These are phyloP conservation scores for Lactarius akahatsu DNA, from an alignment of 768 basidiomycete species.

Conservation along the genomic window DNA sequence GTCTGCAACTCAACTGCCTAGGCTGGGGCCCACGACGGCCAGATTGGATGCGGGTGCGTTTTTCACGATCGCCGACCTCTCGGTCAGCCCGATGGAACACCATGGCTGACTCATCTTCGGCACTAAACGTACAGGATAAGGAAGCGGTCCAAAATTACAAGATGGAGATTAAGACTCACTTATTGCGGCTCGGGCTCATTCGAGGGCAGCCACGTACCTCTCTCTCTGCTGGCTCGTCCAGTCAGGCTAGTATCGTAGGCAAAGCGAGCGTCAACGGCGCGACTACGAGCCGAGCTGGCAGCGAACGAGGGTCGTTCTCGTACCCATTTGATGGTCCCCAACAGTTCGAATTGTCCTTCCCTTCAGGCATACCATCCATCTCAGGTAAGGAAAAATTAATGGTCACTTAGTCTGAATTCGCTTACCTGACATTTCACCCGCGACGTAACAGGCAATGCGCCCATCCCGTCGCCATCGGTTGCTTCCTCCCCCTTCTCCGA, in stretches of 20 bases:
- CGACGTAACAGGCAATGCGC: constrained; percentile 17
- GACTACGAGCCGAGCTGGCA: constrained; percentile 4
- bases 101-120: constrained; percentile 23
- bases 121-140: constrained; percentile 59
- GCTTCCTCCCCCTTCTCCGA: constrained; percentile 17
- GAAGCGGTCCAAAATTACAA: constrained; percentile 80
- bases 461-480: constrained; percentile 9
- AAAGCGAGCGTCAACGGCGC: constrained; percentile 7
- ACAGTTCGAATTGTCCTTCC: constrained; percentile 24
- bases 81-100: background rate
- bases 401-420: constrained; percentile 1
- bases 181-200: constrained; percentile 74
- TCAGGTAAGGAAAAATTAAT: constrained; percentile 17
- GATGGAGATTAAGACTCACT: constrained; percentile 77
- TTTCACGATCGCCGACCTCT: constrained; percentile 1
- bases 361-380: constrained; percentile 24
- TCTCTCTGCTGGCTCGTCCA: constrained; percentile 43
- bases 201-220: constrained; percentile 72
- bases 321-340: constrained; percentile 19
- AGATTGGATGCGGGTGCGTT: constrained; percentile 83
- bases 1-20: constrained; percentile 76
- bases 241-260: constrained; percentile 26
- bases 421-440: constrained; percentile 10
- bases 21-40: constrained; percentile 84
- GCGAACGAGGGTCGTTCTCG: constrained; percentile 22